Base-by-base conservation (phyloP, 2,329 filamentous ascomycete genomes). In the Botryotinia narcissicola region DNA sequence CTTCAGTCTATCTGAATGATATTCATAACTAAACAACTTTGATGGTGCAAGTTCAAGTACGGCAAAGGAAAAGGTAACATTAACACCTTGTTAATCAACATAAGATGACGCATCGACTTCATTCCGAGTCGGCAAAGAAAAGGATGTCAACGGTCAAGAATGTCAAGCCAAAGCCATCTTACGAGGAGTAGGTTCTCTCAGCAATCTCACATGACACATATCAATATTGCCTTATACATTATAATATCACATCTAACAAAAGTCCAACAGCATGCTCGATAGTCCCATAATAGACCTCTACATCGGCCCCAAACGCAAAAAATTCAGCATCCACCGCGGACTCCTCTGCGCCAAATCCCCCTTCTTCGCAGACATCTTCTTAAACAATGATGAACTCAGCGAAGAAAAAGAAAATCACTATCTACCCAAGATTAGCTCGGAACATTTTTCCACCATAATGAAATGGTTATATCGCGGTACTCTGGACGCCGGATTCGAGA, bases 231-330 rank as follows among this genome's bases (percentile, higher is more conserved):
- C 14, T 29, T 63, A 32, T 32, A 44, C 37, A n/a, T 29, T 5
- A 29, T 6, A 32, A 16, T 4, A 29, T 8, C 4, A 42, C 22
- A 40, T 37, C 66, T 69, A 67, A 61, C n/a, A n/a, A 40, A 29
- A 70, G 1, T n/a, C 2, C 22, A 20, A 22, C 40, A 70, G 57
- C 59, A 63, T 69, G 57, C 22, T 60, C 29, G 70, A 70, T 6
- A 57, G 57, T 20, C 68, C 73, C 20, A 74, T 74, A 44, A 63
- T 75, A 32, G 25, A 61, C 32, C 51, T 74, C n/a, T 64, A 71
- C 25, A 71, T 75, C 37, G 74, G 73, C 4, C 70, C 70, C 32
- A 74, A 73, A 54, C 66, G 73, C 44, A 75, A 73, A 59, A 64
- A 71, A 20, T 69, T 57, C 61, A 64, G 46, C 7, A 68, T 74